A percentile compares a stretch with the other conserved stretches of the same genome.
Evolutionary conservation across 345 rosid genomes (phyloP).

Genomic region (Diplotaxis tenuifolia): DNA sequence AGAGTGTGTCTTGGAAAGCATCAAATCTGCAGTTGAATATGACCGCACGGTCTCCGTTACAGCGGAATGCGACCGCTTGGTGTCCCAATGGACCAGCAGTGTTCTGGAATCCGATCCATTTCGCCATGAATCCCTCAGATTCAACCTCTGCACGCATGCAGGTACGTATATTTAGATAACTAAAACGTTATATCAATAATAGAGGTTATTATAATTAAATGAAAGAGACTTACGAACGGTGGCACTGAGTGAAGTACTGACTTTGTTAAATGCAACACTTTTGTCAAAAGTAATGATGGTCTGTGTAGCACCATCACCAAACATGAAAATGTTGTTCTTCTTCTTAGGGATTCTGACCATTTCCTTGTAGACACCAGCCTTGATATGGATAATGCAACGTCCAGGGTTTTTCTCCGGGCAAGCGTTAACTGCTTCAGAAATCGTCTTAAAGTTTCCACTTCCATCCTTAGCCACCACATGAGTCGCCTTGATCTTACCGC

Average conservation of each 20-base stretch:
- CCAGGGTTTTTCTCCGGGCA: slow-evolving; percentile 41
- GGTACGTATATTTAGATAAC: neutral
- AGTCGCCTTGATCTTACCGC: slow-evolving; percentile 41
- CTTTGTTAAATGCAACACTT: slow-evolving; percentile 41
- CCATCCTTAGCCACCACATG: slow-evolving; percentile 80
- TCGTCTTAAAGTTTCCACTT: slow-evolving; percentile 62
- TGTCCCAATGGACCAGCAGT: slow-evolving; percentile 65
- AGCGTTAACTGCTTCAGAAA: slow-evolving; percentile 48
- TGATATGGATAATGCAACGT: slow-evolving; percentile 55
- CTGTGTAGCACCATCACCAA: slow-evolving; percentile 68
- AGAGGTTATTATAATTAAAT: neutral
- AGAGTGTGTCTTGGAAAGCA: slow-evolving; percentile 70
- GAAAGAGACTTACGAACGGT: slow-evolving; percentile 40
- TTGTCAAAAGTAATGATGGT: slow-evolving; percentile 54
- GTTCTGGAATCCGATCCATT: slow-evolving; percentile 59
- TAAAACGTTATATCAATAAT: slow-evolving; percentile 6
- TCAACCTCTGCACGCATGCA: slow-evolving; percentile 52
- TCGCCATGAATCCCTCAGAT: slow-evolving; percentile 58
- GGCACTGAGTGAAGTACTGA: slow-evolving; percentile 49
- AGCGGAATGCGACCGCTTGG: slow-evolving; percentile 73
- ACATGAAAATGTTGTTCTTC: slow-evolving; percentile 57
- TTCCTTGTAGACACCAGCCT: slow-evolving; percentile 62
- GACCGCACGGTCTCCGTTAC: slow-evolving; percentile 51
- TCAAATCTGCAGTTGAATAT: slow-evolving; percentile 63
- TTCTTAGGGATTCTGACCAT: slow-evolving; percentile 42